These are phyloP conservation scores for Aspergillus sp. DNA, from an alignment of 2,329 filamentous ascomycete genomes.

Conservation along the genomic window DNA sequence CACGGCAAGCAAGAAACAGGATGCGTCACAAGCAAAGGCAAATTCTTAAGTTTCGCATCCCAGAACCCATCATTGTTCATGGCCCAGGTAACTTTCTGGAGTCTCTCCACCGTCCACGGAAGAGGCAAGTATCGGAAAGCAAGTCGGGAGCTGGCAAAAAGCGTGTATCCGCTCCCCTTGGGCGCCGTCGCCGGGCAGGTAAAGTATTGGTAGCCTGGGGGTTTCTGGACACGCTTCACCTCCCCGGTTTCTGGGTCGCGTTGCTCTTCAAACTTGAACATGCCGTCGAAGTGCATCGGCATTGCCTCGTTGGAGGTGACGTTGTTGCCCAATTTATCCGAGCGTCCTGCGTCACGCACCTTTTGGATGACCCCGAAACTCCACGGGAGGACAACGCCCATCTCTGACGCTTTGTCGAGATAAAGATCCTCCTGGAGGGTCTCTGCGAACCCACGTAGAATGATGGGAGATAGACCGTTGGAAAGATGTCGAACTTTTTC, in stretches of 20 bases:
- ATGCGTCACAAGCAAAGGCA: slow-evolving; percentile 45
- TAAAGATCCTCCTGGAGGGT: slow-evolving; percentile 44
- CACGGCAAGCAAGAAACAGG: slow-evolving; percentile 44
- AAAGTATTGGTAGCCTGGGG: slow-evolving; percentile 52
- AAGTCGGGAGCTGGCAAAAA: slow-evolving; percentile 50
- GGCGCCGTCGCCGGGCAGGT: slow-evolving; percentile 42
- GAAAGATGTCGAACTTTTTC: slow-evolving; percentile 36
- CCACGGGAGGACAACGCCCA: slow-evolving; percentile 49
- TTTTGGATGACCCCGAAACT: slow-evolving; percentile 50
- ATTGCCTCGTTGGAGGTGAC: slow-evolving; percentile 52
- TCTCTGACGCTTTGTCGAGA: slow-evolving; percentile 42
- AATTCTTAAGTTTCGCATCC: slow-evolving; percentile 36
- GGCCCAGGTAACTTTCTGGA: slow-evolving; percentile 44
- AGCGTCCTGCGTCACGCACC: slow-evolving; percentile 46
- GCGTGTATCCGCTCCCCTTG: slow-evolving; percentile 48
- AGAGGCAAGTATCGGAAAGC: slow-evolving; percentile 45
- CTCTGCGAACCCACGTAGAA: slow-evolving; percentile 50
- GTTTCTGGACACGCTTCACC: slow-evolving; percentile 37
- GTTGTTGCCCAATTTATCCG: slow-evolving; percentile 46
- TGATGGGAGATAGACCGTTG: slow-evolving; percentile 49
- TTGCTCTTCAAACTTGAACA: slow-evolving; percentile 50
- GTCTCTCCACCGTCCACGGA: slow-evolving; percentile 30
- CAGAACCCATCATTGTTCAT: slow-evolving; percentile 48
- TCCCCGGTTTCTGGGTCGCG: slow-evolving; percentile 33
- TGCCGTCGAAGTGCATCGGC: slow-evolving; percentile 55